A percentile compares a stretch with the other conserved stretches of the same genome.
phyloP scores from a whole-genome alignment of 2,329 filamentous ascomycete genomes.

The Fusarium foetens region DNA sequence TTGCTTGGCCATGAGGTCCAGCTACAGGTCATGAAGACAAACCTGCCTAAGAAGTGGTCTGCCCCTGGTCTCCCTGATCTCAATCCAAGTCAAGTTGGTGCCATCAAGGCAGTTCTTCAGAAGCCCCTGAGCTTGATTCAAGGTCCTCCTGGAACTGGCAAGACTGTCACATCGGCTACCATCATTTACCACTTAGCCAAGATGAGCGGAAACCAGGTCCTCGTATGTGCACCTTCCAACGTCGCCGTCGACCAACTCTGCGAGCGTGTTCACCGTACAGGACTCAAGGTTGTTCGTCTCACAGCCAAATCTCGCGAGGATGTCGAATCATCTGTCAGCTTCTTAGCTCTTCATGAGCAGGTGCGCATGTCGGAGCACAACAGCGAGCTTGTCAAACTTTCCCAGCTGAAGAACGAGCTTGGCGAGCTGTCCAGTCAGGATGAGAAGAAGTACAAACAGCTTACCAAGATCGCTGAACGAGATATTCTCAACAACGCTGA shows the following conservation, averaged over 20 bases:
- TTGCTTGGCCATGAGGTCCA: conserved; percentile 95
- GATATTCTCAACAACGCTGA: conserved; percentile 96
- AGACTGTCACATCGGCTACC: conserved; percentile 97
- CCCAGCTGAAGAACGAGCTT: conserved; percentile 89
- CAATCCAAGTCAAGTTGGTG: conserved; percentile 94
- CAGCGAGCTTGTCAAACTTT: conserved; percentile 89
- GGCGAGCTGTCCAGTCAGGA: conserved; percentile 94
- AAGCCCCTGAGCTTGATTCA: conserved; percentile 96
- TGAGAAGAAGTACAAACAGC: conserved; percentile 97
- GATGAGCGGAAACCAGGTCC: conserved; percentile 91
- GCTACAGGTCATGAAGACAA: conserved; percentile 93
- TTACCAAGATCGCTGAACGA: conserved; percentile 91
- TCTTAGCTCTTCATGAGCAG: conserved; percentile 94
- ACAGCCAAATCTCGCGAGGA: conserved; percentile 99
- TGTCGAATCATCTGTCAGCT: conserved; percentile 97
- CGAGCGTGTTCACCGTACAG: conserved; percentile 93
- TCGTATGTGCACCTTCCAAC: conserved; percentile 97
- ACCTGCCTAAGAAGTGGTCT: conserved; percentile 95
- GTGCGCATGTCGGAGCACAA: conserved; percentile 98
- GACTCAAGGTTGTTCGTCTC: conserved; percentile 94
- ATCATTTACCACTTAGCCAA: conserved; percentile 98
- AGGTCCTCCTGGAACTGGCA: conserved; percentile 95
- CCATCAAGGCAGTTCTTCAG: conserved; percentile 93
- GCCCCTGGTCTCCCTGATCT: conserved; percentile 93
- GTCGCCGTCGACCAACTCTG: conserved; percentile 98